A percentile compares a stretch with the other conserved stretches of the same genome.
These are phyloP conservation scores for Clitoria ternatea DNA, from an alignment of 306 rosid species.

Conservation along the genomic window DNA sequence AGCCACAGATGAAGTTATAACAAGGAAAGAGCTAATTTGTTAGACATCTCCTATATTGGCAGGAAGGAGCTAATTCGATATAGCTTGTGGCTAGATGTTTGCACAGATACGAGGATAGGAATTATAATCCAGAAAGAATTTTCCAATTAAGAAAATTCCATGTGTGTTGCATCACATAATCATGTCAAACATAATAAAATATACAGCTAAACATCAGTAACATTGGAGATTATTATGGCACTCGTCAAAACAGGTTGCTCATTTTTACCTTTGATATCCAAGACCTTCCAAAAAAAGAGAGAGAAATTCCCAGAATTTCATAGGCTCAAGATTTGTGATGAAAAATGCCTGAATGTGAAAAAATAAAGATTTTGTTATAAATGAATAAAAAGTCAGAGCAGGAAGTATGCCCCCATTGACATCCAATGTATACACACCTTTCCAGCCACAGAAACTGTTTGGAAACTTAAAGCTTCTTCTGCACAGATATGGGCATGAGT, in stretches of 20 bases:
- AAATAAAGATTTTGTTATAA: constrained; percentile 20
- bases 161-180: background rate
- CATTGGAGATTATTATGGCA: constrained; percentile 2
- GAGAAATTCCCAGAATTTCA: constrained; percentile 68
- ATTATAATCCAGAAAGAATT: background rate
- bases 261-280: constrained; percentile 71
- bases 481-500: constrained; percentile 86
- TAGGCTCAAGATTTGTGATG: constrained; percentile 72
- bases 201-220: constrained; percentile 10
- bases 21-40: background rate
- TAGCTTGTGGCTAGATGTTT: background rate
- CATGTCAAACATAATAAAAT: constrained; percentile 19
- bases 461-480: constrained; percentile 69
- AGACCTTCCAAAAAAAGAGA: constrained; percentile 58
- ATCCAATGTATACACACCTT: constrained; percentile 54
- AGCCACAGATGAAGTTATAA: background rate
- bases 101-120: constrained; percentile 11
- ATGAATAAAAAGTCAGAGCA: constrained; percentile 16
- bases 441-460: constrained; percentile 66
- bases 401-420: constrained; percentile 5
- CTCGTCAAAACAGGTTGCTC: constrained; percentile 24
- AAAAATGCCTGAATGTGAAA: constrained; percentile 69
- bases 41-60: constrained; percentile 1
- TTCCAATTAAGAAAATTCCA: background rate
- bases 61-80: constrained; percentile 12